Evolutionary conservation across 2,329 filamentous ascomycete genomes (phyloP), one percentile per base, ranked within the genome.

Genomic region (Fusarium continuum): DNA sequence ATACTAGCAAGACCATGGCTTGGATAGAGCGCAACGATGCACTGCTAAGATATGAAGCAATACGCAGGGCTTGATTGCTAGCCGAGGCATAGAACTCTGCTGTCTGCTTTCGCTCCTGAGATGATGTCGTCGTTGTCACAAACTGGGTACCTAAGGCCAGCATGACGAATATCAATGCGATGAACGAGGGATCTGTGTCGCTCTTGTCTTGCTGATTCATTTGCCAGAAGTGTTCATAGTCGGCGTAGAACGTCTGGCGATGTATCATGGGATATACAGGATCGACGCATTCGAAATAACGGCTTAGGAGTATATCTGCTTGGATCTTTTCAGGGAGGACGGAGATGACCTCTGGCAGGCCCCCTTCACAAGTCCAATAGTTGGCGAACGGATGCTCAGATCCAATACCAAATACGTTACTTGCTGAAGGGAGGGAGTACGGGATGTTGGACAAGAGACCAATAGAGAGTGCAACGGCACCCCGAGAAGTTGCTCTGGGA

Each of bases 41-140:
- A 38, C 86, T 87, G 73, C 90, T 93, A 4, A 93, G 82, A 69
- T 93, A 94, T 0, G 89, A 92, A 53, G 87, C 89, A 70, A 93
- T 85, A 3, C 91, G 84, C 36, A 94, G 76, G 0, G 91, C 88
- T 75, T 93, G 91, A 68, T 93, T 91, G 39, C 89, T 88, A 6
- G 91, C 91, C 7, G 90, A 93, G 14, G 89, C 89, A 72, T 93
- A 93, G 70, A 93, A 93, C 70, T 93, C 91, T 52, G 91, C 90
- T 19, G 90, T 91, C 73, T 91, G 87, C 62, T 90, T 89, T 44
- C 88, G 81, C 67, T 91, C 88, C 34, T 81, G 80, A 6, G 85
- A 80, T 0, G 84, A 82, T 6, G 80, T 84, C 7, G 80, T 75
- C 34, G 84, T 66, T 25, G 69, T 83, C 32, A 92, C 88, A 74